A percentile compares a stretch with the other conserved stretches of the same genome.
Evolutionary conservation across 768 basidiomycete genomes (phyloP).

Genomic region (Termitomyces sp.): DNA sequence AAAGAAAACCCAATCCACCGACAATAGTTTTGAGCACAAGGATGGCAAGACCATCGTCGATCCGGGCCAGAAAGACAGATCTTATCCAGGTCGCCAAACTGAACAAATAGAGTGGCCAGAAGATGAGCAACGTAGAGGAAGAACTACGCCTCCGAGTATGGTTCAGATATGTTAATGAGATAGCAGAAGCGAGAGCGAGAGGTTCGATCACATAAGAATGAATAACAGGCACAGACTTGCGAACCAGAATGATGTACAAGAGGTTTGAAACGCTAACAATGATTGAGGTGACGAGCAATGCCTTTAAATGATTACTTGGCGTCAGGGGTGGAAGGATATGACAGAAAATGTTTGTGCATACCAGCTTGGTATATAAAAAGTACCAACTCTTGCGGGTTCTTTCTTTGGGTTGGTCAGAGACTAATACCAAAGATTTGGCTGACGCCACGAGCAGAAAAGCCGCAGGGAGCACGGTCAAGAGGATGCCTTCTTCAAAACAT

Average conservation of each 20-base stretch:
- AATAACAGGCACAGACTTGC: conserved; percentile 35
- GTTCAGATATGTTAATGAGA: conserved; percentile 55
- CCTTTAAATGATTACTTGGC: conserved; percentile 25
- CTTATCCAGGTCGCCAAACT: conserved; percentile 52
- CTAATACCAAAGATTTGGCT: conserved; percentile 27
- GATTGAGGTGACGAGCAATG: conserved; percentile 40
- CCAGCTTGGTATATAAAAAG: conserved; percentile 60
- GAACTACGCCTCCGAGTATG: conserved; percentile 68
- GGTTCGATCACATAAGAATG: conserved; percentile 55
- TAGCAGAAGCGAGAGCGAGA: conserved; percentile 40
- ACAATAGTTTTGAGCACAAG: conserved; percentile 39
- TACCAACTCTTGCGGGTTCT: conserved; percentile 43
- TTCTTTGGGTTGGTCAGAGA: conserved; percentile 16
- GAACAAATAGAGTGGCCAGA: conserved; percentile 68
- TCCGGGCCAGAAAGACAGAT: conserved; percentile 34
- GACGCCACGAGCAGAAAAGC: conserved; percentile 37
- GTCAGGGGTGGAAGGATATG: background rate
- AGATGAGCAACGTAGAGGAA: conserved; percentile 68
- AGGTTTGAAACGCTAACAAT: conserved; percentile 39
- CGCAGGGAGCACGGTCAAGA: conserved; percentile 50
- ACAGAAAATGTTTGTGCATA: conserved; percentile 28
- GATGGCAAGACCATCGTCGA: conserved; percentile 27
- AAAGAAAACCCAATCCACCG: conserved; percentile 38
- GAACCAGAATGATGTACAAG: conserved; percentile 28
- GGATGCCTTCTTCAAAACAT: conserved; percentile 74